Base-by-base conservation (phyloP, 1,139 yeast species). In the Magnusiomyces magnusii region DNA sequence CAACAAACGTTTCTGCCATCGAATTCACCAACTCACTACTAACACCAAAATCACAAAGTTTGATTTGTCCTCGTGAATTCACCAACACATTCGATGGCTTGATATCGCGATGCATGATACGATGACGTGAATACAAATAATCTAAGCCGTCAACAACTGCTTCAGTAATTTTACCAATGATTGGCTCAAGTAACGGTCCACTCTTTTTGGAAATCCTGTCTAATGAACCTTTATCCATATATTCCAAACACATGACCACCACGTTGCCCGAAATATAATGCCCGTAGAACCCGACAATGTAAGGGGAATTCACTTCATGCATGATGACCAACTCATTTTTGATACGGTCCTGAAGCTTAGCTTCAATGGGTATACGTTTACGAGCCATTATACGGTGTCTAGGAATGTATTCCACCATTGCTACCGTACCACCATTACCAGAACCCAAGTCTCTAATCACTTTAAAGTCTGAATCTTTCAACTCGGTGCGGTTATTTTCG, bases 1-100 rank as follows among this genome's bases (percentile, higher is more conserved):
- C 99, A 13, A 93, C 98, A 77, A 93, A 93, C 0, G 98, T 93
- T 66, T 93, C 97, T 0, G 97, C 98, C 62, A 93, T 81, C 0
- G 97, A 91, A 71, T 92, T 91, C 60, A 90, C 88, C 61, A 93
- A 78, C 70, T 91, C 96, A 63, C 97, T 83, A 19, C 92, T 84
- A 7, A 93, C 99, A 15, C 99, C 98, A 75, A 92, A 92, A 73
- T 92, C 98, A 73, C 96, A 88, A 36, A 90, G 77, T 70, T 89
- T 90, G 66, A 90, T 84, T 64, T 84, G 85, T 24, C 97, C 97
- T 63, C 80, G 80, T 51, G 89, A 85, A 61, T 87, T 88, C 73
- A 91, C 80, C 59, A 90, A 74, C 3, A 88, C 93, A 70, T 92
- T 92, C 13, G 95, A 86, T 0, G 97, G 97, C 70, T 92, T 92